Base-by-base conservation (phyloP, 208 protist genomes). In the Eutreptiella sp. region DNA sequence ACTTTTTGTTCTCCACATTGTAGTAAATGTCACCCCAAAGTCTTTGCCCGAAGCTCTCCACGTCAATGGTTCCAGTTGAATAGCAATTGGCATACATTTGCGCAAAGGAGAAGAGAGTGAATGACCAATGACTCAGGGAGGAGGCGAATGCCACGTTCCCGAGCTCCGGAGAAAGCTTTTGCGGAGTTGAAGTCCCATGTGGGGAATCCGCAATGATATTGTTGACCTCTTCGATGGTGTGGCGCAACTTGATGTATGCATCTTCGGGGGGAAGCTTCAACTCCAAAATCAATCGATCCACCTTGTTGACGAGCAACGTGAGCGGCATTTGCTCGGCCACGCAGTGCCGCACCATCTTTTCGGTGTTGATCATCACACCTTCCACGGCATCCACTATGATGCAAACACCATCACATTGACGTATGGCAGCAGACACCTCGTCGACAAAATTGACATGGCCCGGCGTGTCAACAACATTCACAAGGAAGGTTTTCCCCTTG, bases 391-490 rank as follows among this genome's bases (percentile, higher is more conserved):
- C 97, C 0, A 99, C 90, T 14, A 97, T 87, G 32, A 99, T 60
- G 0, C 99, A 48, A 0, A 79, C 89, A 19, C 91, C 94, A 64
- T 99, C 97, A 24, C 77, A 81, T 5, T 99, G 57, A n/a, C 93
- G 76, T 24, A 98, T 53, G 0, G 83, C 83, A 1, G 92, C 84
- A 9, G 80, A 75, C 1, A 82, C 83, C 69, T 99, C 96, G 42
- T 96, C 95, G 11, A 73, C 74, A 68, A 99, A 98, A 53, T 98
- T 94, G 19, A 94, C 81, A 68, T 98, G 94, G 1, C 96, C 94
- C 9, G 97, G 97, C 1, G 97, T 99, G 83, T 99, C 97, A 7
- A 99, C 77, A 19, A 99, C 63, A 59, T 97, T 97, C 3, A 98
- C 35, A 11, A 97, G 74, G 46, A 85, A 94, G 3, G 54, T 72